Conservation (phyloP, 2,329 filamentous ascomycete genomes). For the Monosporascus sp. region DNA sequence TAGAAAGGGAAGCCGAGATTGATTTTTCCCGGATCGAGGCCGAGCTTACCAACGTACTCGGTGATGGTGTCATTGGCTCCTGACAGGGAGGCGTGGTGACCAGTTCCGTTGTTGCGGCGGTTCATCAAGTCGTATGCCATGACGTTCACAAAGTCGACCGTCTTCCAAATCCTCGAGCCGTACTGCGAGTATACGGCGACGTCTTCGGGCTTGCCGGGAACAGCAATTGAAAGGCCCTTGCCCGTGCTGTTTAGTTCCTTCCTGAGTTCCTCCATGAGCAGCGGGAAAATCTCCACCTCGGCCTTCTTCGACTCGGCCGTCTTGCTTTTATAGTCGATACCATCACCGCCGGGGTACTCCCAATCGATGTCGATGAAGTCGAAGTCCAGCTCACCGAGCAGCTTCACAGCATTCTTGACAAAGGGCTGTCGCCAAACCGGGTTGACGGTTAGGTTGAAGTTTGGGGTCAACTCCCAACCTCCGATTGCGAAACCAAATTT, state of each 20-base stretch:
- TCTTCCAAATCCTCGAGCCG: slow-evolving; percentile 52
- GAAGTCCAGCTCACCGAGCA: background rate
- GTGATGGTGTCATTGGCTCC: slow-evolving; percentile 45
- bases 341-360: slow-evolving; percentile 60
- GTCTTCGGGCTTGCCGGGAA: slow-evolving; percentile 56
- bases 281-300: slow-evolving; percentile 58
- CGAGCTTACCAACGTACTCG: slow-evolving; percentile 29
- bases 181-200: slow-evolving; percentile 64
- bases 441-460: slow-evolving; percentile 39
- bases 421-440: slow-evolving; percentile 22
- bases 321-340: slow-evolving; percentile 59
- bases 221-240: slow-evolving; percentile 62
- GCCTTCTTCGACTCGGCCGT: slow-evolving; percentile 54
- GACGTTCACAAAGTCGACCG: slow-evolving; percentile 63
- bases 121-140: slow-evolving; percentile 74
- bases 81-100: slow-evolving; percentile 54
- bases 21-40: slow-evolving; percentile 42
- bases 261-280: slow-evolving; percentile 55
- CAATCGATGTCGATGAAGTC: slow-evolving; percentile 55
- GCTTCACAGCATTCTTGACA: background rate
- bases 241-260: slow-evolving; percentile 45
- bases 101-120: slow-evolving; percentile 56
- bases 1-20: slow-evolving; percentile 62
- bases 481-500: slow-evolving; percentile 62
- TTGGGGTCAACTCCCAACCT: slow-evolving; percentile 58